Evolutionary conservation across 208 protist genomes (phyloP).

Genomic region (Novymonas esmeraldas): DNA sequence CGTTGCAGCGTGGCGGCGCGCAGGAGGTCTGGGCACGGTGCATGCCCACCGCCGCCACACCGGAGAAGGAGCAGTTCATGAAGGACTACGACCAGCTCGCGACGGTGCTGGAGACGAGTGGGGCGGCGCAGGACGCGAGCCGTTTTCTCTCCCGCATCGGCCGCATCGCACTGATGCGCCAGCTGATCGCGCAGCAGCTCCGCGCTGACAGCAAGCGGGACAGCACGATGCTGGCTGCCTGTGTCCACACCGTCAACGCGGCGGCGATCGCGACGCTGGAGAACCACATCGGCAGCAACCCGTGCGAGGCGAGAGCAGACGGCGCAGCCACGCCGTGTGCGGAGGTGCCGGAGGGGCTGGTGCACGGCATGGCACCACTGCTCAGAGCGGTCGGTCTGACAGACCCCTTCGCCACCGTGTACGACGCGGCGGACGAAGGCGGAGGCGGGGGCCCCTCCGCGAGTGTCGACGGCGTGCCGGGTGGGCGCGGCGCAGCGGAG

Average conservation of each 20-base stretch:
- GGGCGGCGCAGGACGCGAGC: slow-evolving; percentile 18
- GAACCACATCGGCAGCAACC: slow-evolving; percentile 32
- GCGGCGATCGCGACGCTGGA: slow-evolving; percentile 87
- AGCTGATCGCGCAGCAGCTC: slow-evolving; percentile 91
- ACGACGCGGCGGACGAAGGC: slow-evolving; percentile 15
- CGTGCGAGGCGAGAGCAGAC: background rate
- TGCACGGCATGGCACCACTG: slow-evolving; percentile 20
- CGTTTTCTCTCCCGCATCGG: slow-evolving; percentile 60
- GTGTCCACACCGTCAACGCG: slow-evolving; percentile 83
- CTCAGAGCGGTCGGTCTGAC: slow-evolving; percentile 18
- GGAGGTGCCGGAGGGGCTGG: slow-evolving; percentile 20
- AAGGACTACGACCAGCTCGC: slow-evolving; percentile 47
- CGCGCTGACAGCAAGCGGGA: slow-evolving; percentile 83
- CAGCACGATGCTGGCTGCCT: slow-evolving; percentile 75
- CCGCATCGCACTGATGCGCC: slow-evolving; percentile 85
- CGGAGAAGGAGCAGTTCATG: slow-evolving; percentile 13
- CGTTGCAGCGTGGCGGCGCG: slow-evolving; percentile 3
- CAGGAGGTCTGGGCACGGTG: slow-evolving; percentile 27
- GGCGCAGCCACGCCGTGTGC: slow-evolving; percentile 5
- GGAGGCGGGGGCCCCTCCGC: background rate
- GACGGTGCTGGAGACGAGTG: slow-evolving; percentile 13
- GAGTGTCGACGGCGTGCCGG: background rate
- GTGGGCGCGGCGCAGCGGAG: background rate
- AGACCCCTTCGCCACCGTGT: slow-evolving; percentile 20
- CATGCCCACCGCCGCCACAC: slow-evolving; percentile 20